These are phyloP conservation scores for Ophiostoma populinum DNA, from an alignment of 2,329 filamentous ascomycete genomes.

Conservation along the genomic window DNA sequence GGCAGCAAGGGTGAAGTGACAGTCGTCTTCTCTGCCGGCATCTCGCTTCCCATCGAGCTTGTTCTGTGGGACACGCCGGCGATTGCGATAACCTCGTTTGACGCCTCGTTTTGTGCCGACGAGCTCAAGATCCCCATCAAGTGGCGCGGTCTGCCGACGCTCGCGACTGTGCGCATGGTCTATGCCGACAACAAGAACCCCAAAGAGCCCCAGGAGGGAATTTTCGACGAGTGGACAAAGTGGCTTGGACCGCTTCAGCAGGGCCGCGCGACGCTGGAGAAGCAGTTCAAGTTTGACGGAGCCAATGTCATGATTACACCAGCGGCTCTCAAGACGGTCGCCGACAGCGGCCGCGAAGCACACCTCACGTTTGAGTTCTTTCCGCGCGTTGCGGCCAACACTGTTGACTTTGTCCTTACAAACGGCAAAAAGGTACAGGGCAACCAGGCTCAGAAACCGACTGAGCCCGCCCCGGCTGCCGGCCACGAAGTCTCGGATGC, in stretches of 20 bases:
- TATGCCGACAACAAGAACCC: slow-evolving; percentile 17
- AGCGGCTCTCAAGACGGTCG: slow-evolving; percentile 27
- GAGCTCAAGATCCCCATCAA: slow-evolving; percentile 31
- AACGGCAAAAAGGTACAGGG: background rate
- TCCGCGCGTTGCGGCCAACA: slow-evolving; percentile 30
- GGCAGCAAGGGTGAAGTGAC: slow-evolving; percentile 34
- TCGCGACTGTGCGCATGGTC: slow-evolving; percentile 30
- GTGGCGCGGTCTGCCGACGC: slow-evolving; percentile 30
- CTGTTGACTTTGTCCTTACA: slow-evolving; percentile 27
- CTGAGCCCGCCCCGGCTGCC: no score
- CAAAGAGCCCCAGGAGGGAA: slow-evolving; percentile 20
- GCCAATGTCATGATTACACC: slow-evolving; percentile 27
- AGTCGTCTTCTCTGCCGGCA: slow-evolving; percentile 33
- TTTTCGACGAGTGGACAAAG: slow-evolving; percentile 39
- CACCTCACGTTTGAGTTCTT: slow-evolving; percentile 38
- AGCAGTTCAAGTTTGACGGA: slow-evolving; percentile 33
- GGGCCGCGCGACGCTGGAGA: slow-evolving; percentile 28
- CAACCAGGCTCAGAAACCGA: no score
- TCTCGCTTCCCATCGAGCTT: slow-evolving; percentile 27
- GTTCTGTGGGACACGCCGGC: slow-evolving; percentile 34
- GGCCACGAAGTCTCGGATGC: no score
- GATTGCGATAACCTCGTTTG: slow-evolving; percentile 11
- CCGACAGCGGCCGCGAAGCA: slow-evolving; percentile 24
- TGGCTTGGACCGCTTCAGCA: slow-evolving; percentile 34
- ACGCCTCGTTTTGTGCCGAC: slow-evolving; percentile 8